Evolutionary conservation across 2,329 filamentous ascomycete genomes (phyloP).

Genomic region (Lasiodiplodia citricola): DNA sequence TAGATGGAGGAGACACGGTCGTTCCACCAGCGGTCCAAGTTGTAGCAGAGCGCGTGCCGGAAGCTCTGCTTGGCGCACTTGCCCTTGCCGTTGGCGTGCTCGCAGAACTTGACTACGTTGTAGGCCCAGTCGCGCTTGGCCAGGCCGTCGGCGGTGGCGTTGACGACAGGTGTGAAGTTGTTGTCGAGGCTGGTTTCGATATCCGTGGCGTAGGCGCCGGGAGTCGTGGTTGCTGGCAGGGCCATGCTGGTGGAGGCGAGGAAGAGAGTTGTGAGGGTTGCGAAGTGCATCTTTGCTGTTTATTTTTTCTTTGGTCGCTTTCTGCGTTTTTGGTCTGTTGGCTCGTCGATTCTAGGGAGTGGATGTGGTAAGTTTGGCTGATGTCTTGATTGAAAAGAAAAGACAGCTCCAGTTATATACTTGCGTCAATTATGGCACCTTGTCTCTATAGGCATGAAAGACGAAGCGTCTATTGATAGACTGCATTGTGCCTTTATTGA

Average conservation of each 20-base stretch:
- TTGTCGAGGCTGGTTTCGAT: neutral
- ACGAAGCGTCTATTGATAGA: conserved; percentile 12
- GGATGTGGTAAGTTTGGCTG: neutral
- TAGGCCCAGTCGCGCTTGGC: neutral
- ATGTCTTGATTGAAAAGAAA: neutral
- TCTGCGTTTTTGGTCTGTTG: neutral
- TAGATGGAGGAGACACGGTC: conserved; percentile 1
- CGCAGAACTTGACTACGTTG: neutral
- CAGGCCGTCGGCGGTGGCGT: neutral
- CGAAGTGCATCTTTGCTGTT: neutral
- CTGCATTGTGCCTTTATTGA: neutral
- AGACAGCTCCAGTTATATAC: neutral
- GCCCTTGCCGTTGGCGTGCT: neutral
- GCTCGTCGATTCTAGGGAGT: neutral
- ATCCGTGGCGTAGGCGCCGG: neutral
- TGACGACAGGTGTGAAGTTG: neutral
- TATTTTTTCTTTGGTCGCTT: neutral
- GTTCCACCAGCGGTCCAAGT: neutral
- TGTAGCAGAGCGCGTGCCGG: conserved; percentile 17
- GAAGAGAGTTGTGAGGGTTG: neutral
- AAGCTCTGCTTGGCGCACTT: neutral
- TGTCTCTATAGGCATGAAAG: neutral
- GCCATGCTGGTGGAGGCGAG: neutral
- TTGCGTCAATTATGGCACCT: neutral
- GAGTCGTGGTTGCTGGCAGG: neutral